Evolutionary conservation across 1,284 basidiomycete genomes (phyloP), one percentile per base, ranked within the genome.

Genomic region (Trichosporon sp.): DNA sequence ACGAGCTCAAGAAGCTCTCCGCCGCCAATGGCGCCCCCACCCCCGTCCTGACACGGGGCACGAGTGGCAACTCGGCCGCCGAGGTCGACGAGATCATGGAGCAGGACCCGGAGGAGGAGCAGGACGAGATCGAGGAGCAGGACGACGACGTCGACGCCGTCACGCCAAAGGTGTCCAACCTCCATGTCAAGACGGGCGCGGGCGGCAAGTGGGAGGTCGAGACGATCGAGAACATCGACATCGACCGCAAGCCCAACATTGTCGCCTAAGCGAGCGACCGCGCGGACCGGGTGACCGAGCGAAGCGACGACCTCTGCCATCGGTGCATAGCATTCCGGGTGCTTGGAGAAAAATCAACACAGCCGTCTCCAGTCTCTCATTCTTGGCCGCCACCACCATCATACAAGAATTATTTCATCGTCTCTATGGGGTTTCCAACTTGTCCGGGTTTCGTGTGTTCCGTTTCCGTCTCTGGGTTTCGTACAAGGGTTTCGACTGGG

Each of bases 51-150:
- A 35, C 59, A 2, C 32, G 59, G 4, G 59, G 77, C 37, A 74
- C 77, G 68, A 71, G 72, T 19, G 77, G 78, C 19, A 70, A 79
- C 54, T 26, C 61, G 19, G 21, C 61, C 48, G 54, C 38, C 35
- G 37, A n/a, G 31, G 56, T 66, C 65, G 19, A 31, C 51, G 46
- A 40, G 37, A 40, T 32, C 43, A 40, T 32, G n/a, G 26, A 16
- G 46, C 51, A 26, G 19, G 56, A 12, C 66, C 14, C 21, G 19
- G 68, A 46, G 26, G 71, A 68, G 54, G 56, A 38, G 11, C 64
- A 70, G 21, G 70, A 71, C 43, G 68, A 69, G 38, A 64, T 66
- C 46, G 71, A 69, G n/a, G 68, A 61, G 26, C 66, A 71, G 59
- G 59, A 63, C 59, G 59, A 63, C 59, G 46, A 54, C 51, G 66